These are phyloP conservation scores for Penicillium sp. DNA, from an alignment of 2,329 filamentous ascomycete species.

Conservation along the genomic window DNA sequence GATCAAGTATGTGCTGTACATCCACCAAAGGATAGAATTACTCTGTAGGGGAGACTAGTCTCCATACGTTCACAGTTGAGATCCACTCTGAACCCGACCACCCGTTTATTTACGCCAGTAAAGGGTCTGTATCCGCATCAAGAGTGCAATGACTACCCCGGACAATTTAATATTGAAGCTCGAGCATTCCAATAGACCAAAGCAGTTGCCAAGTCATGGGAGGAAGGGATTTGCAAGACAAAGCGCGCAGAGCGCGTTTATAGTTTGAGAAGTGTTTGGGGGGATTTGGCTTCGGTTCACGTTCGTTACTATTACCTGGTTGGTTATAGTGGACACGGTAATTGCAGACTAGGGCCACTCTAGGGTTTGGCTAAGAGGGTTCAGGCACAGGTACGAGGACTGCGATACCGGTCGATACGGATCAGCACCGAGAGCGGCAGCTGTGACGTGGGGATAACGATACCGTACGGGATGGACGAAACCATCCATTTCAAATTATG, in stretches of 20 bases:
- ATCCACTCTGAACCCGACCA: not conserved
- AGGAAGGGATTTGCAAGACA: not conserved
- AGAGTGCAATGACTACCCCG: slow-evolving; percentile 6
- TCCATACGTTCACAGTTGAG: not conserved
- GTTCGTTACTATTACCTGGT: not conserved
- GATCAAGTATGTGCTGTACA: slow-evolving; percentile 3
- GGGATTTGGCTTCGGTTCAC: not conserved
- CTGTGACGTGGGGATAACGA: slow-evolving; percentile 2
- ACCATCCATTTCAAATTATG: not conserved
- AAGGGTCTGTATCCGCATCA: not conserved
- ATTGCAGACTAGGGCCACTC: not conserved
- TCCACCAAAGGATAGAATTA: not conserved
- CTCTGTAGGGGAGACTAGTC: not conserved
- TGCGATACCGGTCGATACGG: slow-evolving; percentile 13
- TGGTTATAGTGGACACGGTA: not conserved
- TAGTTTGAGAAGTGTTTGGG: not conserved
- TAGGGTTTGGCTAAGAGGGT: slow-evolving; percentile 2
- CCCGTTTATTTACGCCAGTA: slow-evolving; percentile 6
- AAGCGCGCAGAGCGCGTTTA: slow-evolving; percentile 22
- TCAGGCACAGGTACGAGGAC: slow-evolving; percentile 6
- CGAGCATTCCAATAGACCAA: slow-evolving; percentile 3
- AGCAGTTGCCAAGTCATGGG: not conserved
- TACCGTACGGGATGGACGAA: not conserved
- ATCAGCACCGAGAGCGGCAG: not conserved
- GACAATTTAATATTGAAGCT: slow-evolving; percentile 2